These are phyloP conservation scores for Cenococcum geophilum DNA, from an alignment of 495 filamentous ascomycete species.

Conservation along the genomic window DNA sequence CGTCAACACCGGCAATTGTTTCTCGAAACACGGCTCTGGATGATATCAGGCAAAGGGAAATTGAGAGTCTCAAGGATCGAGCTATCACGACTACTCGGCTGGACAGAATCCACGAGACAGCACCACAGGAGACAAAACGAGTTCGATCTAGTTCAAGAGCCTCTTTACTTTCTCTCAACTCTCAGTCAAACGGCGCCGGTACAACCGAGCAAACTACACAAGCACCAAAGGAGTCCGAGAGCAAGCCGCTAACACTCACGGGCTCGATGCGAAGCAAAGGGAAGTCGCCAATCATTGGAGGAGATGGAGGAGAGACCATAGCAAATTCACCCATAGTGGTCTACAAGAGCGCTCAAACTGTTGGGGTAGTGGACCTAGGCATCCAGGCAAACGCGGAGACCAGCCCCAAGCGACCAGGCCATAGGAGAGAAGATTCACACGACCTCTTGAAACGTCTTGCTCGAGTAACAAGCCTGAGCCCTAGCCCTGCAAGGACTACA, in stretches of 20 bases:
- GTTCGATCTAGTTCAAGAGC: constrained; percentile 32
- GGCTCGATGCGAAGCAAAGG: constrained; percentile 25
- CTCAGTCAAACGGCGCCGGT: neutral
- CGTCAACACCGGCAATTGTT: constrained; percentile 55
- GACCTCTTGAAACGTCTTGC: constrained; percentile 61
- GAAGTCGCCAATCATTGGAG: constrained; percentile 27
- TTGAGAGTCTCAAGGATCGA: constrained; percentile 51
- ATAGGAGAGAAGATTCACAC: constrained; percentile 52
- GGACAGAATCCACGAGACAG: constrained; percentile 51
- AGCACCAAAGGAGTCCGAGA: neutral
- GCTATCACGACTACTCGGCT: constrained; percentile 54
- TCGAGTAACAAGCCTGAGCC: constrained; percentile 53
- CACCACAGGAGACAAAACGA: constrained; percentile 42
- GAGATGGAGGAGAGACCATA: constrained; percentile 40
- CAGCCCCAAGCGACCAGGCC: constrained; percentile 24
- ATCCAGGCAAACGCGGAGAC: constrained; percentile 29
- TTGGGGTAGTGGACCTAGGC: constrained; percentile 24
- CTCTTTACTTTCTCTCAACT: constrained; percentile 10
- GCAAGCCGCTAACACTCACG: constrained; percentile 25
- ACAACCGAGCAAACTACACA: constrained; percentile 10
- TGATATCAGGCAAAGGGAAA: constrained; percentile 53
- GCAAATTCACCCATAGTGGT: constrained; percentile 52
- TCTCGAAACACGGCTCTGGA: constrained; percentile 46
- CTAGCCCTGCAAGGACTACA: constrained; percentile 33
- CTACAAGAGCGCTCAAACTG: constrained; percentile 41